Conservation (phyloP, 495 filamentous ascomycete species). For the Neohortaea acidophila region DNA sequence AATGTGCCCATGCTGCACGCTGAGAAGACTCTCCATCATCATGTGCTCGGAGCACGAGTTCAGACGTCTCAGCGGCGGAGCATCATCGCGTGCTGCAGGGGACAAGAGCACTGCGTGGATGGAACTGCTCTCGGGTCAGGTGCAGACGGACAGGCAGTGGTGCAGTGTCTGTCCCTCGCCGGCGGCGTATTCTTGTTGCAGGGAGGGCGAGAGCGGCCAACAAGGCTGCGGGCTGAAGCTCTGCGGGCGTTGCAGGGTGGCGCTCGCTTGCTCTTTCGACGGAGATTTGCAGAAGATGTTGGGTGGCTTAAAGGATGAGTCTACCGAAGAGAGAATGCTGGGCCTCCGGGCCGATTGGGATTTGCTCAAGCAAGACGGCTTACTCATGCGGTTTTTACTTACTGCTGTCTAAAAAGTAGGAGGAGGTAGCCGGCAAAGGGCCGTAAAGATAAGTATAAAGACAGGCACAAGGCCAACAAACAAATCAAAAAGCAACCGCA, state of each 20-base stretch:
- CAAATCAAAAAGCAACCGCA: too few relatives aligned
- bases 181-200: conserved; percentile 26
- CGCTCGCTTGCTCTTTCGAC: conserved; percentile 15
- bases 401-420: neutral
- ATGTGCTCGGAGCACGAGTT: conserved; percentile 26
- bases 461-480: too few relatives aligned
- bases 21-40: conserved; percentile 23
- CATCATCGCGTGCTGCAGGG: too few relatives aligned
- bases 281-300: conserved; percentile 24
- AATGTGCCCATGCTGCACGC: conserved; percentile 30
- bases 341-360: conserved; percentile 29
- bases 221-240: conserved; percentile 30
- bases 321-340: conserved; percentile 11
- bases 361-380: conserved; percentile 20
- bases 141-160: conserved; percentile 19
- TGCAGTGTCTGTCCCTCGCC: conserved; percentile 31
- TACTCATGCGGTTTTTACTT: conserved; percentile 10
- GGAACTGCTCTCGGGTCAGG: conserved; percentile 14
- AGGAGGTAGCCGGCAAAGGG: neutral
- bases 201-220: neutral
- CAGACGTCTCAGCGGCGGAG: conserved; percentile 12
- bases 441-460: too few relatives aligned
- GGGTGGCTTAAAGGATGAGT: conserved; percentile 8
- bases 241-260: conserved; percentile 25
- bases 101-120: conserved; percentile 20